These are phyloP conservation scores for Jaenimonas drosophilae DNA, from an alignment of 208 protist genomes.

Conservation along the genomic window DNA sequence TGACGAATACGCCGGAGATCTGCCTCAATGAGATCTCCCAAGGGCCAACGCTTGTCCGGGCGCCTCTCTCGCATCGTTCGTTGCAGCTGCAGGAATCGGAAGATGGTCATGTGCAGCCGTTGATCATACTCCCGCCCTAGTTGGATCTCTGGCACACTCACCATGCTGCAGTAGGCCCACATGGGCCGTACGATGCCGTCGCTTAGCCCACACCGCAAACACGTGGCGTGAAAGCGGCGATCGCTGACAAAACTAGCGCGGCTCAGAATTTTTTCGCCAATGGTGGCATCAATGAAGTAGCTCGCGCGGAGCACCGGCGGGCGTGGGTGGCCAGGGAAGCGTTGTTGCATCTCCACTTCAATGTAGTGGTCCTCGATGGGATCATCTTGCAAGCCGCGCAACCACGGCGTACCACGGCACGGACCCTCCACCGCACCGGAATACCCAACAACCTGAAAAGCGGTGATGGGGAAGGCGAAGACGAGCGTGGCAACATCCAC, in stretches of 20 bases:
- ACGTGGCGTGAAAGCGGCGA: constrained; percentile 21
- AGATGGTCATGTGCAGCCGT: no score
- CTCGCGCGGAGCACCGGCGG: constrained; percentile 38
- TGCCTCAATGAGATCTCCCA: no score
- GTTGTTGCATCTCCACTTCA: constrained; percentile 17
- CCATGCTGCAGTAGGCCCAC: constrained; percentile 27
- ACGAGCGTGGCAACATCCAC: constrained; percentile 3
- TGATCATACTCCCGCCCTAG: constrained; percentile 35
- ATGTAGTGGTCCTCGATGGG: constrained; percentile 41
- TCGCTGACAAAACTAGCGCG: constrained; percentile 20
- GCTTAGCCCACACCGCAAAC: constrained; percentile 17
- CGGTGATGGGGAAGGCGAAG: constrained; percentile 26
- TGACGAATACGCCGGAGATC: no score
- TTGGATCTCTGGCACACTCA: constrained; percentile 37
- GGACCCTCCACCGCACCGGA: constrained; percentile 18
- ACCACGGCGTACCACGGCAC: constrained; percentile 45
- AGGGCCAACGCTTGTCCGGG: no score
- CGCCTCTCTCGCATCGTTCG: no score
- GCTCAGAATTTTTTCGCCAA: constrained; percentile 33
- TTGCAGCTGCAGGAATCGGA: no score
- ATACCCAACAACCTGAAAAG: constrained; percentile 44
- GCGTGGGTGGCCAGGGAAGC: no score
- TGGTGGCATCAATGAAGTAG: constrained; percentile 28
- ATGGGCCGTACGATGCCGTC: constrained; percentile 29
- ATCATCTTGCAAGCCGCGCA: constrained; percentile 33